Conservation (phyloP, 768 basidiomycete genomes). For the Leccinum variicolor region DNA sequence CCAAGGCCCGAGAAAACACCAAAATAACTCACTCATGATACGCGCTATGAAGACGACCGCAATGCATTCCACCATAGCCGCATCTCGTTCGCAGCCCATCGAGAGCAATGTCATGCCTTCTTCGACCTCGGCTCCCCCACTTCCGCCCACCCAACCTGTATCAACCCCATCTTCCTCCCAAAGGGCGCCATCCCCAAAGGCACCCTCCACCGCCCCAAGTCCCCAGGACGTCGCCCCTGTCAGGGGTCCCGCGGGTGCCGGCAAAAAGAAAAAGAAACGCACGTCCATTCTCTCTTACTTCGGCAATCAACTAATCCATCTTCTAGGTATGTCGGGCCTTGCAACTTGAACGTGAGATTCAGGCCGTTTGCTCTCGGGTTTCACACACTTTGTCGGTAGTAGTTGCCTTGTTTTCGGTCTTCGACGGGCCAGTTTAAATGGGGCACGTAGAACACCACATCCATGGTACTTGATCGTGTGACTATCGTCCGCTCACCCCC, state of each 20-base stretch:
- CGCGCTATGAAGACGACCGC: conserved; percentile 83
- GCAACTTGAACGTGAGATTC: conserved; percentile 21
- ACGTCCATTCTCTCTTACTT: conserved; percentile 19
- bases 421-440: not conserved
- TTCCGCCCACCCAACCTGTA: conserved; percentile 25
- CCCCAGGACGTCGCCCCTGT: conserved; percentile 42
- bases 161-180: conserved; percentile 33
- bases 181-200: conserved; percentile 31
- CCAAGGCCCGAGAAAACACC: conserved; percentile 48
- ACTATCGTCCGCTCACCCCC: conserved; percentile 53
- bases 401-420: not conserved
- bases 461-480: not conserved
- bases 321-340: conserved; percentile 25
- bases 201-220: conserved; percentile 32
- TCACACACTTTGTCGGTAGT: not conserved
- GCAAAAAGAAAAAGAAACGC: conserved; percentile 80
- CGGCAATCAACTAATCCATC: conserved; percentile 2
- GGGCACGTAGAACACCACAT: conserved; percentile 1
- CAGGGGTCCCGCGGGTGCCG: conserved; percentile 49
- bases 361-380: not conserved
- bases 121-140: conserved; percentile 20
- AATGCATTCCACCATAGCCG: conserved; percentile 56
- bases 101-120: conserved; percentile 28
- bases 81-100: conserved; percentile 36
- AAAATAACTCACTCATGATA: conserved; percentile 65